Evolutionary conservation across 257 asterid genomes (phyloP).

Genomic region (Plectranthus barbatus): DNA sequence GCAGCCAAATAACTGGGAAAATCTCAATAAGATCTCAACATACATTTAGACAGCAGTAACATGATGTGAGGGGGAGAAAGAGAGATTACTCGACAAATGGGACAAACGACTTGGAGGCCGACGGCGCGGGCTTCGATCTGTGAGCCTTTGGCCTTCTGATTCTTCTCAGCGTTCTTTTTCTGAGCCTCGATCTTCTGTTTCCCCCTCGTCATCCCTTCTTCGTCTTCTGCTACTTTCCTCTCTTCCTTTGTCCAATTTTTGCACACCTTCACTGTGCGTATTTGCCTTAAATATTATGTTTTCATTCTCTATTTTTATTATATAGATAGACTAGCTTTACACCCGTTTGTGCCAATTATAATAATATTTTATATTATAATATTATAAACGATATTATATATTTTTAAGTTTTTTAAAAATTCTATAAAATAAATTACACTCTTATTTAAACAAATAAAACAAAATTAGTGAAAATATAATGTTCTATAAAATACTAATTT

Average conservation of each 20-base stretch:
- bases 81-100: constrained; percentile 59
- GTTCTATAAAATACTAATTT: no score
- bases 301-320: no score
- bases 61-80: neutral
- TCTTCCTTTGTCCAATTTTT: neutral
- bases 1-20: neutral
- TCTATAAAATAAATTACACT: no score
- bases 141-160: constrained; percentile 72
- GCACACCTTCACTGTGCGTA: neutral
- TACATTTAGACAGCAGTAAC: neutral
- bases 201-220: constrained; percentile 65
- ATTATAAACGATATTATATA: no score
- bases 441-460: no score
- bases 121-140: constrained; percentile 90
- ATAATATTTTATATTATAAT: no score
- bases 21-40: neutral
- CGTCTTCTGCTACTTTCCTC: neutral
- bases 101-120: constrained; percentile 82
- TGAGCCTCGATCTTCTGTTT: constrained; percentile 94
- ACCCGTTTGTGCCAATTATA: no score
- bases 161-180: constrained; percentile 68
- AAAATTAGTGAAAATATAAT: no score
- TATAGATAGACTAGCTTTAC: no score
- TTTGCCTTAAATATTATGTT: no score
- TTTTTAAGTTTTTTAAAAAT: no score